Conservation (phyloP, 306 rosid species). For the Lathyrus sativus region DNA sequence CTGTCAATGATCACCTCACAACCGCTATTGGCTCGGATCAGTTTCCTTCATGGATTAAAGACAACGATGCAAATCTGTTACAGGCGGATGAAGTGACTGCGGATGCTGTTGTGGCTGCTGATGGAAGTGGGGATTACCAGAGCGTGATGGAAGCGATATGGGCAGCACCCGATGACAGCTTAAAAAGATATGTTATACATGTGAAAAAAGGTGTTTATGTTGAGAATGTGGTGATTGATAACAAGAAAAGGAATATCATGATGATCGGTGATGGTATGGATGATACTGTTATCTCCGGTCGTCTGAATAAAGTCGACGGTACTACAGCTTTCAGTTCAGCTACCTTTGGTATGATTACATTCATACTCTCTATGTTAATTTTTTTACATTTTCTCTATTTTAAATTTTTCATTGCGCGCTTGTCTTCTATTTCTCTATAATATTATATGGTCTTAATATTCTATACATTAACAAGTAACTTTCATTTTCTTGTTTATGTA, state of each 20-base stretch:
- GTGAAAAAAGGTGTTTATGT: conserved; percentile 68
- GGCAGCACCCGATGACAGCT: conserved; percentile 80
- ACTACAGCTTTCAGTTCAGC: conserved; percentile 77
- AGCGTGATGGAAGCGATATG: conserved; percentile 62
- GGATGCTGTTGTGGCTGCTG: conserved; percentile 66
- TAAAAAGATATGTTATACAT: conserved; percentile 61
- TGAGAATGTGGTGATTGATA: conserved; percentile 78
- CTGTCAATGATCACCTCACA: not conserved
- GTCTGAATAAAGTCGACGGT: conserved; percentile 56
- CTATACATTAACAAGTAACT: no score
- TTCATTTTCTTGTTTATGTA: not conserved
- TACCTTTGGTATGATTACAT: conserved; percentile 66
- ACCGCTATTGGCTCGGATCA: not conserved
- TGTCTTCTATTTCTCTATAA: no score
- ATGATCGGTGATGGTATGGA: conserved; percentile 80
- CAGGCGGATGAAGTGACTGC: conserved; percentile 39
- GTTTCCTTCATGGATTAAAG: conserved; percentile 64
- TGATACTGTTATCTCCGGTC: conserved; percentile 67
- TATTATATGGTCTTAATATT: no score
- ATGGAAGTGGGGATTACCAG: conserved; percentile 70
- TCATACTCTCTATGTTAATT: not conserved
- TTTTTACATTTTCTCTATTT: no score
- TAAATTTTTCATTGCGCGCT: no score
- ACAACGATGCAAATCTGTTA: conserved; percentile 51
- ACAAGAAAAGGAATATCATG: conserved; percentile 84